Evolutionary conservation across 495 filamentous ascomycete species (phyloP).

Genomic region (Melanomma pulvis-pyrius): DNA sequence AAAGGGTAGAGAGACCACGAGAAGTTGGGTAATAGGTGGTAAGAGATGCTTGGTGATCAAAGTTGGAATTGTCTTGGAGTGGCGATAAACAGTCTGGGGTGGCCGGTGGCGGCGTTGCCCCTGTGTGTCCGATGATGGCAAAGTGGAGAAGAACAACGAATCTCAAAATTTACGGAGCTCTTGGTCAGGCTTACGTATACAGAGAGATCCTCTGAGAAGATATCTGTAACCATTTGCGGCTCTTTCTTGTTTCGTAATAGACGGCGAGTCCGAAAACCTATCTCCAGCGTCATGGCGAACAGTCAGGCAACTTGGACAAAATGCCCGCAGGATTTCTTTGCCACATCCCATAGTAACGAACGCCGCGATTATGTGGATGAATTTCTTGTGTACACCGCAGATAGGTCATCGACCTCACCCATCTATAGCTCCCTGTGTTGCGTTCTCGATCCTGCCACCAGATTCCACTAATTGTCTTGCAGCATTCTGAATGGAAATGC

Average conservation of each 20-base stretch:
- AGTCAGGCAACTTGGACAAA: background rate
- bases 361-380: too few species aligned
- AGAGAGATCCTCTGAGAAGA: background rate
- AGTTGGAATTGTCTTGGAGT: background rate
- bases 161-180: background rate
- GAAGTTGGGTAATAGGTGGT: too few species aligned
- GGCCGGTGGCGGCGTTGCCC: background rate
- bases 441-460: slow-evolving; percentile 30
- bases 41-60: background rate
- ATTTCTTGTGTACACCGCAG: background rate
- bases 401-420: slow-evolving; percentile 6
- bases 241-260: background rate
- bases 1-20: background rate
- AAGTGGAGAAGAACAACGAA: background rate
- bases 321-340: too few species aligned
- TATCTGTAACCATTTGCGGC: background rate
- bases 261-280: background rate
- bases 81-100: background rate
- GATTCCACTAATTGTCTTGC: slow-evolving; percentile 27
- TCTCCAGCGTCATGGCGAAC: background rate
- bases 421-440: slow-evolving; percentile 10
- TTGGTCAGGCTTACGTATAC: slow-evolving; percentile 17
- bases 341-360: too few species aligned
- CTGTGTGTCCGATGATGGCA: background rate
- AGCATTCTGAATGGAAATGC: slow-evolving; percentile 32